Conservation (phyloP, 257 asterid genomes). For the Gentiana macrophylla region DNA sequence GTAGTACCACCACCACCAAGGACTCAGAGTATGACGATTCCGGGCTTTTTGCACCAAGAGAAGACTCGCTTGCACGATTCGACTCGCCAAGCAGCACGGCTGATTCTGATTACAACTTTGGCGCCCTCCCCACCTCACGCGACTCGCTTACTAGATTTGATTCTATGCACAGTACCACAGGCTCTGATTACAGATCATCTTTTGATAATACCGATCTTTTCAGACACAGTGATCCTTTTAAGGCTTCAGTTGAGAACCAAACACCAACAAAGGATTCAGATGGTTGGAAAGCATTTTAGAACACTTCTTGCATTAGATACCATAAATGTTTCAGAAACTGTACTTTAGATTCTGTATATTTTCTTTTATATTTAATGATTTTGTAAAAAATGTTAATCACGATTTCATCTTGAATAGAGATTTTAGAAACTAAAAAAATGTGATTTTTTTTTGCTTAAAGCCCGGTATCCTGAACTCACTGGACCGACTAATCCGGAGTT, state of each 20-base stretch:
- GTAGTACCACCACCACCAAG: constrained; percentile 22
- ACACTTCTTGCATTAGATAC: no score
- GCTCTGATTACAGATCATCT: constrained; percentile 55
- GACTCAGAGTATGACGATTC: constrained; percentile 76
- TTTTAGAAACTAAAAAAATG: no score
- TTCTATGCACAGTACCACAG: constrained; percentile 33
- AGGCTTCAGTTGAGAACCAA: constrained; percentile 50
- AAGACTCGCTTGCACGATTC: constrained; percentile 43
- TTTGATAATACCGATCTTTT: constrained; percentile 80
- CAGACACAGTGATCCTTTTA: constrained; percentile 56
- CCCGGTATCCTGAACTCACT: no score
- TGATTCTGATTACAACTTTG: constrained; percentile 64
- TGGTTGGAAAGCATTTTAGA: constrained; percentile 79
- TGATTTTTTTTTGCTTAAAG: no score
- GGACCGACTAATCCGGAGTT: no score
- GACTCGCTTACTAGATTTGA: constrained; percentile 28
- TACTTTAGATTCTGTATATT: no score
- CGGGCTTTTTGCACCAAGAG: constrained; percentile 43
- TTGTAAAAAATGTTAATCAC: no score
- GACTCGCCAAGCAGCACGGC: constrained; percentile 84
- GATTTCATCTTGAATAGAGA: no score
- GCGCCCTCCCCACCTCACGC: constrained; percentile 22
- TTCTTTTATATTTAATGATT: no score
- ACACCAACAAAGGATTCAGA: constrained; percentile 65
- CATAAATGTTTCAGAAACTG: no score